Evolutionary conservation across 306 rosid species (phyloP).

Genomic region (Cicer judaicum): DNA sequence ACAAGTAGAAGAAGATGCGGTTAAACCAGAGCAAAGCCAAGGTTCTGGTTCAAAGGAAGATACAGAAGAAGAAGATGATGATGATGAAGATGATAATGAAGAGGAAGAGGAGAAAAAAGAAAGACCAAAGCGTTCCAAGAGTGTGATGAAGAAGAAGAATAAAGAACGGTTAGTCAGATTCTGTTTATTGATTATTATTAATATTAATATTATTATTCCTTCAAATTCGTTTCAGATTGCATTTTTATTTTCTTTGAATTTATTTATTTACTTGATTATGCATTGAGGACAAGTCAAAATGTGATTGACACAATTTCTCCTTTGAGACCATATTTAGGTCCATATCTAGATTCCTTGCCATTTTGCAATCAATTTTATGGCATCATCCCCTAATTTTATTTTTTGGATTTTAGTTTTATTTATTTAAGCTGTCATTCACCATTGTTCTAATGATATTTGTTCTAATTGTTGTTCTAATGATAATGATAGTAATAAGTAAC

Average conservation of each 20-base stretch:
- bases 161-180: slow-evolving; percentile 60
- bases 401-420: slow-evolving; percentile 2
- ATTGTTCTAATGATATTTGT: not conserved
- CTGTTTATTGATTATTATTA: not conserved
- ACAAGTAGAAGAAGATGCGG: slow-evolving; percentile 16
- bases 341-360: slow-evolving; percentile 24
- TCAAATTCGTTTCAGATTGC: slow-evolving; percentile 7
- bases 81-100: slow-evolving; percentile 14
- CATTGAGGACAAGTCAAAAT: not conserved
- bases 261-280: slow-evolving; percentile 16
- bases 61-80: slow-evolving; percentile 30
- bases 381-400: slow-evolving; percentile 12
- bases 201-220: not conserved
- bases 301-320: slow-evolving; percentile 18
- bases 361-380: slow-evolving; percentile 39
- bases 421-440: slow-evolving; percentile 21
- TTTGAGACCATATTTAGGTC: slow-evolving; percentile 10
- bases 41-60: slow-evolving; percentile 46
- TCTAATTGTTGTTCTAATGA: too few relatives aligned
- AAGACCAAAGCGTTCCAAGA: slow-evolving; percentile 44
- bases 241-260: slow-evolving; percentile 19
- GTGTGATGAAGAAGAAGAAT: slow-evolving; percentile 45
- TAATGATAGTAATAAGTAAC: slow-evolving; percentile 2
- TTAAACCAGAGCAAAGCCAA: slow-evolving; percentile 47
- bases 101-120: slow-evolving; percentile 42